phyloP scores from a whole-genome alignment of 208 protist species.

The Leishmania lainsoni region DNA sequence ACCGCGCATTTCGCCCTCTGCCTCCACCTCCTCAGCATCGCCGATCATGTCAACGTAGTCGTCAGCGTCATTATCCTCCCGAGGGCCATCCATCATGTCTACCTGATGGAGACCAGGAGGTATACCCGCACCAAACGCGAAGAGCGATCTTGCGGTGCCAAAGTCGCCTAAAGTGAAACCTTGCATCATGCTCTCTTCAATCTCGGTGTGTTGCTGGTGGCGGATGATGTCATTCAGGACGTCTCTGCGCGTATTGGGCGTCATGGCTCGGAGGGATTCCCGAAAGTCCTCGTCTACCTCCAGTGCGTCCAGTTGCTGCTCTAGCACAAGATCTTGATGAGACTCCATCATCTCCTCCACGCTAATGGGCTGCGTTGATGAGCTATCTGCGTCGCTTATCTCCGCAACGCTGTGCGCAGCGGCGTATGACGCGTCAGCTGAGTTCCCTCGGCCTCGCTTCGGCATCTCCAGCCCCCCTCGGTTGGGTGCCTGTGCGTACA shows the following conservation, averaged over 20 bases:
- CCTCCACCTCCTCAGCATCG: slow-evolving; percentile 14
- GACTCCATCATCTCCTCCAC: slow-evolving; percentile 11
- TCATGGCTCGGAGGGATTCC: slow-evolving; percentile 70
- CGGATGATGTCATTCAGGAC: slow-evolving; percentile 82
- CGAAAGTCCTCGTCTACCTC: slow-evolving; percentile 71
- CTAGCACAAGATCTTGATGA: slow-evolving; percentile 38
- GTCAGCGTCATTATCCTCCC: not conserved
- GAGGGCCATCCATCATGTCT: not conserved
- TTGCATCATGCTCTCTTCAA: slow-evolving; percentile 10
- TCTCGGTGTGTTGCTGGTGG: slow-evolving; percentile 27
- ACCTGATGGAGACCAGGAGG: not conserved
- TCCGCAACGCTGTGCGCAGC: slow-evolving; percentile 15
- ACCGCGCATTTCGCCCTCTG: slow-evolving; percentile 6
- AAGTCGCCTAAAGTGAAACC: not conserved
- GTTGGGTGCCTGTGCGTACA: not conserved
- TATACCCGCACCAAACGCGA: not conserved
- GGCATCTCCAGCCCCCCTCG: slow-evolving; percentile 20
- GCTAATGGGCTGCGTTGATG: not conserved
- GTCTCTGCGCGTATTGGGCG: slow-evolving; percentile 65
- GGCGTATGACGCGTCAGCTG: not conserved
- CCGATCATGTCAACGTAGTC: slow-evolving; percentile 12
- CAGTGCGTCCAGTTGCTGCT: slow-evolving; percentile 55
- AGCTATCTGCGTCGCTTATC: slow-evolving; percentile 13
- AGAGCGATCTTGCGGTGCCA: not conserved
- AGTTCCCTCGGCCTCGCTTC: slow-evolving; percentile 17